Conservation (phyloP, 129 eudicot genomes). For the Glebionis coronaria region DNA sequence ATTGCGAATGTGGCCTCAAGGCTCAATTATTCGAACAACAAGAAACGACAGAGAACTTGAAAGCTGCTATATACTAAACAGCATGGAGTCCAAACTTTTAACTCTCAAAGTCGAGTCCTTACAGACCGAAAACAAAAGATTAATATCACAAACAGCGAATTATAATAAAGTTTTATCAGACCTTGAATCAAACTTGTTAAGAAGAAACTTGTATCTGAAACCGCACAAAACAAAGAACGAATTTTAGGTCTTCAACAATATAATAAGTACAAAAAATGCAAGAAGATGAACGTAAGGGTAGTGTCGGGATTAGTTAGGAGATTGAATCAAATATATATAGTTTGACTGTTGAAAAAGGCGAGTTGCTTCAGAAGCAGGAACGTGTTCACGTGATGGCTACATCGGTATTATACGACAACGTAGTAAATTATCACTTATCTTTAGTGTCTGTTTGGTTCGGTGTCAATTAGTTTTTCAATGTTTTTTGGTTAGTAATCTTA, state of each 20-base stretch:
- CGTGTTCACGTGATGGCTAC: conserved; percentile 46
- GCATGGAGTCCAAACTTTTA: conserved; percentile 69
- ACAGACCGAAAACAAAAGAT: too few relatives aligned
- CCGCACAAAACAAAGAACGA: conserved; percentile 57
- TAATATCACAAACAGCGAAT: too few relatives aligned
- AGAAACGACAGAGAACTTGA: conserved; percentile 76
- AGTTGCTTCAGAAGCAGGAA: conserved; percentile 59
- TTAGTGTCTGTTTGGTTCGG: too few relatives aligned
- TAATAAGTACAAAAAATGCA: conserved; percentile 54
- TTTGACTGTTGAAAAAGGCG: conserved; percentile 51
- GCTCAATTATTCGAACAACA: conserved; percentile 78
- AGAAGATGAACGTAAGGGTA: too few relatives aligned
- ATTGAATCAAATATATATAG: conserved; percentile 29
- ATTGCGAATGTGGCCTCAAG: conserved; percentile 67
- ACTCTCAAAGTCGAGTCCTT: too few relatives aligned
- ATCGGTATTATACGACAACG: conserved; percentile 53
- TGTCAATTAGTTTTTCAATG: background rate
- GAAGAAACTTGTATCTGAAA: conserved; percentile 60
- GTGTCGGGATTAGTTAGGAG: conserved; percentile 38
- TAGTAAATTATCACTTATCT: conserved; percentile 53
- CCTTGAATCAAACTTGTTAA: conserved; percentile 60
- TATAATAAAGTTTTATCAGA: too few relatives aligned
- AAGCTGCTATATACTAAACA: conserved; percentile 57
- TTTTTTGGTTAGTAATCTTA: too few relatives aligned
- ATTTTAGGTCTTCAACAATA: conserved; percentile 53